These are phyloP conservation scores for Ampelomyces quisqualis DNA, from an alignment of 2,329 filamentous ascomycete species.

Conservation along the genomic window DNA sequence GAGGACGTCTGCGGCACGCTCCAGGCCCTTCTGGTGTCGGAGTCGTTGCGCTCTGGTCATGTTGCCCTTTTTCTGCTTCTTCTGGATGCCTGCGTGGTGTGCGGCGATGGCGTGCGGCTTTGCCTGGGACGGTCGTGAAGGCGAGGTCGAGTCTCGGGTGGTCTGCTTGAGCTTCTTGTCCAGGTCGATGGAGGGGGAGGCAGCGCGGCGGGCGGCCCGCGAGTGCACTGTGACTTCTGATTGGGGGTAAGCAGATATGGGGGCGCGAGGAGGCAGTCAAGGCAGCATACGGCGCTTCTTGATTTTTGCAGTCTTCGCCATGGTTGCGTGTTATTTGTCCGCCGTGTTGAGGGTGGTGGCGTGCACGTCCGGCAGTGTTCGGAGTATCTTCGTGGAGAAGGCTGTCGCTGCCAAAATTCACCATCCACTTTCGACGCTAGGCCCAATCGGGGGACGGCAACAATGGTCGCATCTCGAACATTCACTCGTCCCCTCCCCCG, in stretches of 20 bases:
- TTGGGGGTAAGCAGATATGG: slow-evolving; percentile 11
- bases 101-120: slow-evolving; percentile 63
- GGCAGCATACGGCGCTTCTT: slow-evolving; percentile 46
- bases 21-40: slow-evolving; percentile 50
- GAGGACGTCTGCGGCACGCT: slow-evolving; percentile 56
- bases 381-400: background rate
- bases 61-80: slow-evolving; percentile 56
- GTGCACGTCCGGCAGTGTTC: background rate
- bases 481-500: slow-evolving; percentile 9
- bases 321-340: slow-evolving; percentile 13
- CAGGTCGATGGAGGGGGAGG: slow-evolving; percentile 67
- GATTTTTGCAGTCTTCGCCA: slow-evolving; percentile 51
- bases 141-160: slow-evolving; percentile 32
- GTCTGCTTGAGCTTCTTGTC: slow-evolving; percentile 68
- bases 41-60: slow-evolving; percentile 55
- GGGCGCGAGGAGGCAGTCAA: background rate
- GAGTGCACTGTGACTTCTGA: slow-evolving; percentile 68
- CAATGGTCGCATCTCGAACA: background rate
- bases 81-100: slow-evolving; percentile 72
- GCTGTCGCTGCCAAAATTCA: slow-evolving; percentile 17
- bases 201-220: slow-evolving; percentile 71
- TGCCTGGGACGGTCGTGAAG: slow-evolving; percentile 22
- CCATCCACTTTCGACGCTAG: slow-evolving; percentile 9
- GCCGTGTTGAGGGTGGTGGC: background rate
- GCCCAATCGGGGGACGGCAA: slow-evolving; percentile 10